phyloP scores from a whole-genome alignment of 2,329 filamentous ascomycete genomes.

The Hypoxylon sp. region DNA sequence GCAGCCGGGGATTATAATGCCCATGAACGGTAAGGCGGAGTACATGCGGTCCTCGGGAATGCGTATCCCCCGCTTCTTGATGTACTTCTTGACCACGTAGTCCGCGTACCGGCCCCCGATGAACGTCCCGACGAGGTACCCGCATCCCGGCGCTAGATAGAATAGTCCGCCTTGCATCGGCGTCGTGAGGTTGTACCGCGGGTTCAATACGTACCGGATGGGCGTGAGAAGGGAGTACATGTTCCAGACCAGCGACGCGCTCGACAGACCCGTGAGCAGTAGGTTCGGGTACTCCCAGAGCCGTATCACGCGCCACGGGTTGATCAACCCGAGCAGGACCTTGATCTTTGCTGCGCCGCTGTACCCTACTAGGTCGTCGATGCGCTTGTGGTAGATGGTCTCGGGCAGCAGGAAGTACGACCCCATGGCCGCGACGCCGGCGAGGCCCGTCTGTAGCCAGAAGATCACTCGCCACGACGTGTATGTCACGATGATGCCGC shows the following conservation, averaged over 20 bases:
- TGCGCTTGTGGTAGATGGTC: slow-evolving; percentile 77
- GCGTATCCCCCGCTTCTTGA: slow-evolving; percentile 65
- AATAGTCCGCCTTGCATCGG: slow-evolving; percentile 76
- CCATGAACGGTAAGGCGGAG: slow-evolving; percentile 72
- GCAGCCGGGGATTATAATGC: slow-evolving; percentile 72
- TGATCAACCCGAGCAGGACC: slow-evolving; percentile 74
- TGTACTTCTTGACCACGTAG: slow-evolving; percentile 58
- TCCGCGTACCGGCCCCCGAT: slow-evolving; percentile 70
- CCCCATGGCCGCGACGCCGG: slow-evolving; percentile 70
- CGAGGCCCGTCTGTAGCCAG: slow-evolving; percentile 81
- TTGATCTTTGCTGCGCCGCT: slow-evolving; percentile 63
- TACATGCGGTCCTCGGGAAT: slow-evolving; percentile 79
- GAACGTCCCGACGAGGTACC: slow-evolving; percentile 76
- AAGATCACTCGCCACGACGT: slow-evolving; percentile 81
- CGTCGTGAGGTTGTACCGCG: slow-evolving; percentile 75
- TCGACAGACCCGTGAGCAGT: slow-evolving; percentile 71
- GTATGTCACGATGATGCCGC: slow-evolving; percentile 84
- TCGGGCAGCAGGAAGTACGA: slow-evolving; percentile 79
- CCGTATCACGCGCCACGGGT: slow-evolving; percentile 74
- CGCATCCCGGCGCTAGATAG: slow-evolving; percentile 77
- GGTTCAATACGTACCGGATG: slow-evolving; percentile 77
- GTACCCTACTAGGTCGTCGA: slow-evolving; percentile 72
- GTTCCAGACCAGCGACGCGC: slow-evolving; percentile 79
- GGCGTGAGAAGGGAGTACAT: slow-evolving; percentile 73
- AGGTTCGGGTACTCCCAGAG: slow-evolving; percentile 80